A percentile compares a stretch with the other conserved stretches of the same genome.
Evolutionary conservation across 805 yeast species (phyloP).

Genomic region (Myxozyma geophila): DNA sequence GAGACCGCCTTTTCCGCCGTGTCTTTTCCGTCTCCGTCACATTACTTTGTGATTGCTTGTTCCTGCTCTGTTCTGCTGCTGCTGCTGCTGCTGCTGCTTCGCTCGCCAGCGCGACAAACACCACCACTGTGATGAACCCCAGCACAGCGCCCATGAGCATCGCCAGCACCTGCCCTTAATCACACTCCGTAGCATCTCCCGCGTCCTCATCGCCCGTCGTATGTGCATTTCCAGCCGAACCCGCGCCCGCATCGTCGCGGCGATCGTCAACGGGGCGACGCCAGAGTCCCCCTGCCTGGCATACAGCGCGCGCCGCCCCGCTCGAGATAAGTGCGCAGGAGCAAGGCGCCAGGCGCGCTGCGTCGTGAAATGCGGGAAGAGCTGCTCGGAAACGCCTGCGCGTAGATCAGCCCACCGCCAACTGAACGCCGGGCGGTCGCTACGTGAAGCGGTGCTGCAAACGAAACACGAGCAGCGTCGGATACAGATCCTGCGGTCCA

Average conservation of each 20-base stretch:
- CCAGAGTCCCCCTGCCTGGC: constrained; percentile 76
- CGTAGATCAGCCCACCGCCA: constrained; percentile 66
- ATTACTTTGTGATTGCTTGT: too few relatives aligned
- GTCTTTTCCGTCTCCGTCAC: too few relatives aligned
- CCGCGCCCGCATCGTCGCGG: constrained; percentile 60
- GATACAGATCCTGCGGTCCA: constrained; percentile 75
- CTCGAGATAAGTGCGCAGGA: constrained; percentile 68
- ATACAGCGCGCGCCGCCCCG: constrained; percentile 65
- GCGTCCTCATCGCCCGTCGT: constrained; percentile 6
- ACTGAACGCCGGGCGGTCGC: constrained; percentile 54
- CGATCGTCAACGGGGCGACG: constrained; percentile 71
- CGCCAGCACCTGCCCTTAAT: constrained; percentile 72
- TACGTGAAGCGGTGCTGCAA: constrained; percentile 55
- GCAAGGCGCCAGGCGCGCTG: constrained; percentile 78
- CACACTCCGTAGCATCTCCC: constrained; percentile 41
- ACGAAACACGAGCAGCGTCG: constrained; percentile 62
- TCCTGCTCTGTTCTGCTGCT: constrained; percentile 49
- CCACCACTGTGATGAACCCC: constrained; percentile 51
- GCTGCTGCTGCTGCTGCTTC: constrained; percentile 65
- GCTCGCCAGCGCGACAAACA: constrained; percentile 55
- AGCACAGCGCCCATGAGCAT: constrained; percentile 70
- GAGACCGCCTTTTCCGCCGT: too few relatives aligned
- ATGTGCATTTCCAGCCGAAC: constrained; percentile 46
- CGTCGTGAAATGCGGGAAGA: constrained; percentile 66
- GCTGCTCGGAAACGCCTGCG: constrained; percentile 58